Conservation (phyloP, 2,329 filamentous ascomycete genomes). For the Berkeleyomyces rouxiae region DNA sequence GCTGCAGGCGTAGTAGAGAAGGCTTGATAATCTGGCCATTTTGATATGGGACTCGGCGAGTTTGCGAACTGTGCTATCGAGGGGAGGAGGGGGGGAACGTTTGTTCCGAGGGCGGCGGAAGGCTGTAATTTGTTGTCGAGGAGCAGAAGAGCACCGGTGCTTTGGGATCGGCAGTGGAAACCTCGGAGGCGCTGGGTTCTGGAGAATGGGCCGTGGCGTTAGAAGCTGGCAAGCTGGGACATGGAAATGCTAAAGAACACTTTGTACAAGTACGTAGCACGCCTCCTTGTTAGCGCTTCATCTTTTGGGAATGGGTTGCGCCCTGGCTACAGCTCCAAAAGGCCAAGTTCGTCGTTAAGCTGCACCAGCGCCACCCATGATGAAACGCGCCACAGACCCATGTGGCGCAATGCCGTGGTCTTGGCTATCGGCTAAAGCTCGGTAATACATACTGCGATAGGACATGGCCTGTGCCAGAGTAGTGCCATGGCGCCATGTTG, state of each 20-base stretch:
- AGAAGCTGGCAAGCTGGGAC: not conserved
- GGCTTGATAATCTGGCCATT: constrained; percentile 14
- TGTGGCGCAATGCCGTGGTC: not conserved
- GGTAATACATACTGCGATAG: too few relatives aligned
- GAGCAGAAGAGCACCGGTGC: not conserved
- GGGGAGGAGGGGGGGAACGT: too few relatives aligned
- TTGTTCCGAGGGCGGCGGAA: not conserved
- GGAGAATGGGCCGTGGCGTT: not conserved
- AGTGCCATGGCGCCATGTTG: not conserved
- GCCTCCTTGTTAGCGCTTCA: not conserved
- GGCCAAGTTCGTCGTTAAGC: constrained; percentile 9
- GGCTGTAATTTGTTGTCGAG: not conserved
- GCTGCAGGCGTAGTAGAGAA: constrained; percentile 43
- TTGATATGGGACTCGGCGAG: not conserved
- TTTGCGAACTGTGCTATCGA: not conserved
- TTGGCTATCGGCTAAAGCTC: too few relatives aligned
- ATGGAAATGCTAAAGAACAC: not conserved
- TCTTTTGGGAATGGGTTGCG: not conserved
- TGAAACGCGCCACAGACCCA: not conserved
- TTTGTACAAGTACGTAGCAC: not conserved
- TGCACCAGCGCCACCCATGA: not conserved
- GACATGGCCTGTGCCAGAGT: not conserved
- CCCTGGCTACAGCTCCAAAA: constrained; percentile 6
- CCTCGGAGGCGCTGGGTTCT: not conserved
- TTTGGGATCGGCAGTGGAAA: not conserved